These are phyloP conservation scores for Mycena haematopus DNA, from an alignment of 768 basidiomycete genomes.

Conservation along the genomic window DNA sequence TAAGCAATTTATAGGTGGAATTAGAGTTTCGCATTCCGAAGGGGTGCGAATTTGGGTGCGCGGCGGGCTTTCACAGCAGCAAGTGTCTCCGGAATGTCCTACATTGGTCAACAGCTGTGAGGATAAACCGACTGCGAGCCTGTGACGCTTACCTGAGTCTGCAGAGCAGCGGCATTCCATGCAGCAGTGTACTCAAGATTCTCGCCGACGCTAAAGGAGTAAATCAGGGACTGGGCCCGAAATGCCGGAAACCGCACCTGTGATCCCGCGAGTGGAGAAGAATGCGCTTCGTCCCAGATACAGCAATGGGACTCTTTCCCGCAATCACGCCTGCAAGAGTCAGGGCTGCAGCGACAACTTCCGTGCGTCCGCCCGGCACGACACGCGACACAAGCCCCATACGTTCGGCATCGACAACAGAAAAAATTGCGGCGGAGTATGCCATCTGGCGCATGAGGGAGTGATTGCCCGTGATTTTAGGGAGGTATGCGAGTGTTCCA, in stretches of 20 bases:
- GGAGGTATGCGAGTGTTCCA: slow-evolving; percentile 83
- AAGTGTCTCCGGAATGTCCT: too few relatives aligned
- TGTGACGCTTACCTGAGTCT: slow-evolving; percentile 7
- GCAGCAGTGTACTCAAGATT: slow-evolving; percentile 25
- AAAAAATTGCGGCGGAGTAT: slow-evolving; percentile 76
- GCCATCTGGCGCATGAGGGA: slow-evolving; percentile 78
- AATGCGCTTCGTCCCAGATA: slow-evolving; percentile 33
- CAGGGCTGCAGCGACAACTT: slow-evolving; percentile 72
- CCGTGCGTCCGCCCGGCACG: slow-evolving; percentile 67
- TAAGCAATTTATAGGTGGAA: too few relatives aligned
- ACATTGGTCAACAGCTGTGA: too few relatives aligned
- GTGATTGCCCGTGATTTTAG: slow-evolving; percentile 77
- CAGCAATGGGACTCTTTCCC: slow-evolving; percentile 80
- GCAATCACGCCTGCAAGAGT: slow-evolving; percentile 71
- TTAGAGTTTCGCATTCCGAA: too few relatives aligned
- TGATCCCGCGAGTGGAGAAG: slow-evolving; percentile 75
- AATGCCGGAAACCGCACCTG: slow-evolving; percentile 48
- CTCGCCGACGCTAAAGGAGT: slow-evolving; percentile 10
- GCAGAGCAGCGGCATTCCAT: slow-evolving; percentile 23
- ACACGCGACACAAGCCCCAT: slow-evolving; percentile 80
- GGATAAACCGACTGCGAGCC: background rate
- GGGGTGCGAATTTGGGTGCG: too few relatives aligned
- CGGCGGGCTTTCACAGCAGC: too few relatives aligned
- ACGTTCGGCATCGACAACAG: slow-evolving; percentile 65
- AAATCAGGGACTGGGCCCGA: background rate